A percentile compares a stretch with the other conserved stretches of the same genome.
These are phyloP conservation scores for Parathielavia hyrcaniae DNA, from an alignment of 495 filamentous ascomycete genomes.

Conservation along the genomic window DNA sequence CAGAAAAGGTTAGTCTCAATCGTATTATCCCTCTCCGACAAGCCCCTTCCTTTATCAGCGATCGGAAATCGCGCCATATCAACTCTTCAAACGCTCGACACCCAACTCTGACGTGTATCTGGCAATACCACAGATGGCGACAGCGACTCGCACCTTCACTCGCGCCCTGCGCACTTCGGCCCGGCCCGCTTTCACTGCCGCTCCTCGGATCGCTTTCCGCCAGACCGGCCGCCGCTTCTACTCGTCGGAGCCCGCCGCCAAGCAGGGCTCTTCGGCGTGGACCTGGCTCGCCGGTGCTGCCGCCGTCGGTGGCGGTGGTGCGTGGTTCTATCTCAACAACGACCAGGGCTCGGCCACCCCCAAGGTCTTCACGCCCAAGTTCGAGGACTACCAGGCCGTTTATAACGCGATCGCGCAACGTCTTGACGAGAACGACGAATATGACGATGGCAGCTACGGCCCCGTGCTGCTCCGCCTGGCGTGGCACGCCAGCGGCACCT, in stretches of 20 bases:
- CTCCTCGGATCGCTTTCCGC: conserved; percentile 56
- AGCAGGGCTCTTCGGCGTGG: conserved; percentile 44
- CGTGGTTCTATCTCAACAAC: conserved; percentile 58
- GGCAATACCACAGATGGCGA: conserved; percentile 38
- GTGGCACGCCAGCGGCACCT: conserved; percentile 85
- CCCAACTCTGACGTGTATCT: conserved; percentile 2
- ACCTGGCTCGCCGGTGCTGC: conserved; percentile 47
- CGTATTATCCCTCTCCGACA: conserved; percentile 31
- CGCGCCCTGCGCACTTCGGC: conserved; percentile 54
- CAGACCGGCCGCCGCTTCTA: conserved; percentile 66
- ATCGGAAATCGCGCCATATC: conserved; percentile 4
- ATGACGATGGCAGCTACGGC: conserved; percentile 94
- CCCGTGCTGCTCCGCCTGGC: conserved; percentile 81
- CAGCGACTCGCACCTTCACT: conserved; percentile 46
- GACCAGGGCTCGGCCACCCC: conserved; percentile 40
- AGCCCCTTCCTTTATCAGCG: background rate
- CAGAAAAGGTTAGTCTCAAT: conserved; percentile 28
- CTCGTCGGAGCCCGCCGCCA: conserved; percentile 59
- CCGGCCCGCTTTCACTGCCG: conserved; percentile 43
- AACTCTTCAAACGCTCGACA: conserved; percentile 18
- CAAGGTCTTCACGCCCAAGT: conserved; percentile 63
- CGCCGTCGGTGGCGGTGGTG: conserved; percentile 57
- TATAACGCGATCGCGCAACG: conserved; percentile 78
- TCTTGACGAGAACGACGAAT: conserved; percentile 84
- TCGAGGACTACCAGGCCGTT: conserved; percentile 91